These are phyloP conservation scores for Rhizoclosmatium globosum DNA, from an alignment of 192 early-diverging fungal genomes.

Conservation along the genomic window DNA sequence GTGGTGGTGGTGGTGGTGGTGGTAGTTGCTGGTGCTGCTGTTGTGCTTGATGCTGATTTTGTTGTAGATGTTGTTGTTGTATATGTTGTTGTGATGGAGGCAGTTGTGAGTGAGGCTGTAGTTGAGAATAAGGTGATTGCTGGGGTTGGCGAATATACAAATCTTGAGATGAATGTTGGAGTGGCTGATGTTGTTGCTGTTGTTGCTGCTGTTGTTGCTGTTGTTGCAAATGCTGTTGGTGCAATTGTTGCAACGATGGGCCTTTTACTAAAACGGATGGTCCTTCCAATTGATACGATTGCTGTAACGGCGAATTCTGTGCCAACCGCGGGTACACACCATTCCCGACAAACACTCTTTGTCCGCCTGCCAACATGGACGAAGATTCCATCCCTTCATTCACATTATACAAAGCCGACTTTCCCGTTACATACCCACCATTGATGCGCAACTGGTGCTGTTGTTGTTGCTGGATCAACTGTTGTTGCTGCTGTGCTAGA, in stretches of 20 bases:
- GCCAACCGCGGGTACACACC: slow-evolving; percentile 6
- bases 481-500: slow-evolving; percentile 21
- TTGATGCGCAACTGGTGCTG: not conserved
- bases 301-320: slow-evolving; percentile 11
- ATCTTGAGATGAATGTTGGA: not conserved
- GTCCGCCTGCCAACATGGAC: not conserved
- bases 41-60: not conserved
- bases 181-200: not conserved
- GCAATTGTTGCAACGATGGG: not conserved
- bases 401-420: not conserved
- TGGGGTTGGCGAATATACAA: not conserved
- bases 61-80: not conserved
- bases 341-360: not conserved
- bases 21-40: slow-evolving; percentile 21
- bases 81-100: not conserved
- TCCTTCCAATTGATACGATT: slow-evolving; percentile 14
- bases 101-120: not conserved
- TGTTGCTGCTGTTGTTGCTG: too few relatives aligned
- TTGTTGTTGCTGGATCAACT: not conserved
- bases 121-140: not conserved
- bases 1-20: not conserved
- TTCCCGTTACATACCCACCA: not conserved
- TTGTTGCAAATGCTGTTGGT: too few relatives aligned
- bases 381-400: not conserved
- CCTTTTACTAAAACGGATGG: slow-evolving; percentile 14